phyloP scores from a whole-genome alignment of 179 eudicot genomes.

The Carnegiea gigantea region DNA sequence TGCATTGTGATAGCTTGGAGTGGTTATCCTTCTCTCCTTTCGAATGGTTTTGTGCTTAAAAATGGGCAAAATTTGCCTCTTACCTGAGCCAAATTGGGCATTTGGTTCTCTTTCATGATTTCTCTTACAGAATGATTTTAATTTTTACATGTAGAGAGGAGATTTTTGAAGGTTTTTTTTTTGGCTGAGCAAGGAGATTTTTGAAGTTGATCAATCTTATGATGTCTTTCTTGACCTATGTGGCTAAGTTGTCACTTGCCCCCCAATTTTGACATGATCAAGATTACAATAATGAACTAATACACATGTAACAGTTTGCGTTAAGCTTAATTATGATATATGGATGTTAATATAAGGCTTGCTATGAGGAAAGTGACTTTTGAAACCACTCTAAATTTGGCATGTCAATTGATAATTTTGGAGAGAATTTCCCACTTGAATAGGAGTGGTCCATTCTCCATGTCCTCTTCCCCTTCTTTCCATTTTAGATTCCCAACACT shows the following conservation, averaged over 20 bases:
- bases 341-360: no score
- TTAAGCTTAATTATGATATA: no score
- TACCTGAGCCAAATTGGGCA: background rate
- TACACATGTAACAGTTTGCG: no score
- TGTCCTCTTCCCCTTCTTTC: no score
- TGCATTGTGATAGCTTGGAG: background rate
- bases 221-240: background rate
- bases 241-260: background rate
- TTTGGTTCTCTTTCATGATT: background rate
- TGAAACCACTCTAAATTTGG: no score
- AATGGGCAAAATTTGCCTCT: constrained; percentile 11
- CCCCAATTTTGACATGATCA: no score
- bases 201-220: background rate
- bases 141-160: background rate
- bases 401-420: no score
- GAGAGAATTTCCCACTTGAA: no score
- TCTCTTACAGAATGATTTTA: background rate
- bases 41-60: constrained; percentile 16
- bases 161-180: background rate
- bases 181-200: background rate
- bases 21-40: constrained; percentile 4
- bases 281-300: no score
- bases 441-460: no score
- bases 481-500: no score
- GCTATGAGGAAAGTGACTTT: no score